Conservation (phyloP, 768 basidiomycete genomes). For the Mycena rosella region DNA sequence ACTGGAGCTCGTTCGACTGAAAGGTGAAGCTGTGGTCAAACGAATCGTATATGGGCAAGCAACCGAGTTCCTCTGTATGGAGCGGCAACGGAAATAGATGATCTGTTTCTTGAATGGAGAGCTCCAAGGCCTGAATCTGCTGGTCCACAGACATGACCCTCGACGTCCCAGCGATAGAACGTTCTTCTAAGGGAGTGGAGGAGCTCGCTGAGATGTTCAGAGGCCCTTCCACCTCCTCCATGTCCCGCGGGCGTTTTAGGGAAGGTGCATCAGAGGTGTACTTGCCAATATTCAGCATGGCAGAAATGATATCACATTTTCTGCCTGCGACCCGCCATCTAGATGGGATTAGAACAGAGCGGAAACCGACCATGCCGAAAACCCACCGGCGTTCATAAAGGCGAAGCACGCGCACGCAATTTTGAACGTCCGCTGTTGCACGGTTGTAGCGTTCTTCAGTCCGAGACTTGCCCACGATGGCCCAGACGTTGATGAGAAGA, state of each 20-base stretch:
- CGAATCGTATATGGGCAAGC: slow-evolving; percentile 9
- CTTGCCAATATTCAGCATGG: slow-evolving; percentile 19
- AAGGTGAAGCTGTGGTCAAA: slow-evolving; percentile 1
- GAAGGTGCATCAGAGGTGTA: background rate
- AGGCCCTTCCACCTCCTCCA: background rate
- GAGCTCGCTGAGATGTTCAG: no score
- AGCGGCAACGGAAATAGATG: slow-evolving; percentile 25
- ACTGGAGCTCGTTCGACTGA: background rate
- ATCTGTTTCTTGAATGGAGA: slow-evolving; percentile 6
- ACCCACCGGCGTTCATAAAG: background rate
- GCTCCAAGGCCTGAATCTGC: slow-evolving; percentile 15
- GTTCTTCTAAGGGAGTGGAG: background rate
- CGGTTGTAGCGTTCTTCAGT: background rate
- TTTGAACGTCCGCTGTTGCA: background rate
- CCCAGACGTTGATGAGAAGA: no score
- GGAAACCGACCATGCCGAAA: no score
- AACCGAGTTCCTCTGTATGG: slow-evolving; percentile 23
- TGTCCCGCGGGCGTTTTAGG: slow-evolving; percentile 12
- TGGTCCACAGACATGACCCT: background rate
- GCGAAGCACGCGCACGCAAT: background rate
- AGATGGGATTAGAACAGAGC: no score
- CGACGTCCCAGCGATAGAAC: background rate
- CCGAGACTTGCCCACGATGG: background rate
- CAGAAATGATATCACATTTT: slow-evolving; percentile 30
- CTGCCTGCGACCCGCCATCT: slow-evolving; percentile 31